Evolutionary conservation across 345 rosid species (phyloP).

Genomic region (Microthlaspi erraticum): DNA sequence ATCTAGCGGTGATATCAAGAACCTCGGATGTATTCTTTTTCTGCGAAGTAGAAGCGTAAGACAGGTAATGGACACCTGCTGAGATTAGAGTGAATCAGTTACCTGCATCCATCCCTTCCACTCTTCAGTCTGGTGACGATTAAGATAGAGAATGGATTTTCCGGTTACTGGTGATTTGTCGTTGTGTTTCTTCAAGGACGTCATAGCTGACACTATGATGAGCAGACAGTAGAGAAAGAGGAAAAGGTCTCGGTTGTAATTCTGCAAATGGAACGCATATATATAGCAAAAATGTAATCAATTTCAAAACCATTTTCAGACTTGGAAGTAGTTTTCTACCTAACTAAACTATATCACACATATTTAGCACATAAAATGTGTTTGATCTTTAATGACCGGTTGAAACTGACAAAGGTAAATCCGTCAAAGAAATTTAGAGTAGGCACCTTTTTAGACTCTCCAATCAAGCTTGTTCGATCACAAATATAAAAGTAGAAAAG

Average conservation of each 20-base stretch:
- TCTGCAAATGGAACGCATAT: constrained; percentile 57
- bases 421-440: constrained; percentile 5
- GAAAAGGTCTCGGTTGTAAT: constrained; percentile 91
- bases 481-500: constrained; percentile 72
- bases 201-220: constrained; percentile 80
- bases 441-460: constrained; percentile 78
- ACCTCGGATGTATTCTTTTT: not conserved
- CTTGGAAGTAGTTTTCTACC: not conserved
- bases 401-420: constrained; percentile 6
- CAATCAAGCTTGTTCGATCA: constrained; percentile 79
- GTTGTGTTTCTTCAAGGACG: constrained; percentile 83
- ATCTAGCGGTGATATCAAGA: constrained; percentile 3
- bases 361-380: not conserved
- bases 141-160: constrained; percentile 79
- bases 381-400: not conserved
- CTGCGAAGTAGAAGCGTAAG: not conserved
- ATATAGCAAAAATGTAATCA: constrained; percentile 1
- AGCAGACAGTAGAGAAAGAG: constrained; percentile 89
- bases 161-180: constrained; percentile 85
- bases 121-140: constrained; percentile 96
- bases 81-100: constrained; percentile 37
- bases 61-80: not conserved
- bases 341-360: not conserved
- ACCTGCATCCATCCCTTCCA: constrained; percentile 99
- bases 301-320: constrained; percentile 7